These are phyloP conservation scores for Cytauxzoon felis DNA, from an alignment of 169 alveolate species.

Conservation along the genomic window DNA sequence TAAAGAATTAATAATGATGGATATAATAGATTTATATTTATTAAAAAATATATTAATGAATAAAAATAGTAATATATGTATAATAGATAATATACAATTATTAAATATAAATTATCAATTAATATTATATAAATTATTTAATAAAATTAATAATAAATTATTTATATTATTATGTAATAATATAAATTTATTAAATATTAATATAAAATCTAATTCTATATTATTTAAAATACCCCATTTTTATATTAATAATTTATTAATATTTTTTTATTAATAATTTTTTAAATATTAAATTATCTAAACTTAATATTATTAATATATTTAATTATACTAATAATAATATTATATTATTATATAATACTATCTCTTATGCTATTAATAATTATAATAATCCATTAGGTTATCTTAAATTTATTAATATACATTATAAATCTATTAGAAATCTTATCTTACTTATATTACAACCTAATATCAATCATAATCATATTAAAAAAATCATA, in stretches of 20 bases:
- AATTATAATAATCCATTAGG: constrained; percentile 19
- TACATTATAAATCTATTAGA: no score
- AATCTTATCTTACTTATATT: no score
- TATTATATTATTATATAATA: constrained; percentile 4
- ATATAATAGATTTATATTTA: neutral
- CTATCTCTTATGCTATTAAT: constrained; percentile 15
- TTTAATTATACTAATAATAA: constrained; percentile 25
- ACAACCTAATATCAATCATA: no score
- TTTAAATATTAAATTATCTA: constrained; percentile 4
- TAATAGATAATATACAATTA: constrained; percentile 37
- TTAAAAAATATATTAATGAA: constrained; percentile 17
- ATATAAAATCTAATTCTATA: constrained; percentile 18
- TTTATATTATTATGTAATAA: constrained; percentile 6
- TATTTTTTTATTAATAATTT: constrained; percentile 3
- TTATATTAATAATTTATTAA: constrained; percentile 10
- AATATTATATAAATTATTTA: constrained; percentile 13
- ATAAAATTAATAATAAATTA: constrained; percentile 12
- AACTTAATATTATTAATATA: constrained; percentile 9
- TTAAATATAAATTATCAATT: constrained; percentile 21
- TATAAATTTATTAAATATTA: neutral
- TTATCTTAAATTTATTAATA: neutral
- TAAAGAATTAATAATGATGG: constrained; percentile 1
- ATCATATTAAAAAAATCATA: no score
- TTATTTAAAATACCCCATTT: constrained; percentile 16
- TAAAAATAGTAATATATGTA: constrained; percentile 44